phyloP scores from a whole-genome alignment of 2,329 filamentous ascomycete genomes.

The Dothidotthia symphoricarpi region DNA sequence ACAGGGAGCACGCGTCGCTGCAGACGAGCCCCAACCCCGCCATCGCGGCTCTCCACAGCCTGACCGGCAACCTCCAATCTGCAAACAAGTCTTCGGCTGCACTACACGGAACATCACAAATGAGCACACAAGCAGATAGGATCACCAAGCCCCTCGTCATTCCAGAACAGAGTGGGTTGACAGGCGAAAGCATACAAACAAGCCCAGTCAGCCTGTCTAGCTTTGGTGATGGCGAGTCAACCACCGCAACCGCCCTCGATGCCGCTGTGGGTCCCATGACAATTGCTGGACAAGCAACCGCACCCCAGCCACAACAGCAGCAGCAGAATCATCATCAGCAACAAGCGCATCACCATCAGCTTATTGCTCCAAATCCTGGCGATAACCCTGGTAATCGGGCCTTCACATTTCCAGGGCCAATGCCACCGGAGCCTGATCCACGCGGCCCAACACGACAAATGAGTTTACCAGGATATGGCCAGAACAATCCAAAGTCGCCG shows the following conservation, averaged over 20 bases:
- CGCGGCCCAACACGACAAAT: slow-evolving; percentile 57
- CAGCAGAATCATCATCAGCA: slow-evolving; percentile 34
- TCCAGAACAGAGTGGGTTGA: slow-evolving; percentile 42
- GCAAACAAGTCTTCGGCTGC: slow-evolving; percentile 42
- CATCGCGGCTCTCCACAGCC: slow-evolving; percentile 44
- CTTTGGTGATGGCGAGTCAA: slow-evolving; percentile 54
- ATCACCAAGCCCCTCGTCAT: slow-evolving; percentile 52
- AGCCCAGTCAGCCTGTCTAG: slow-evolving; percentile 56
- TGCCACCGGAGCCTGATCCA: slow-evolving; percentile 47
- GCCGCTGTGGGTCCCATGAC: slow-evolving; percentile 49
- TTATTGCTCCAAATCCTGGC: slow-evolving; percentile 37
- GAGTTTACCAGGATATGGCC: slow-evolving; percentile 58
- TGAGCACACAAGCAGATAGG: slow-evolving; percentile 51
- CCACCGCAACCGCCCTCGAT: slow-evolving; percentile 51
- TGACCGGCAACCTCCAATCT: slow-evolving; percentile 41
- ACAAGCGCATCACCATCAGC: slow-evolving; percentile 31
- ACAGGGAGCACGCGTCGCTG: slow-evolving; percentile 43
- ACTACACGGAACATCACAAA: slow-evolving; percentile 43
- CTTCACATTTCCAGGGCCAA: slow-evolving; percentile 64
- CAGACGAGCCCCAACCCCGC: slow-evolving; percentile 52
- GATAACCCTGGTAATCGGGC: slow-evolving; percentile 52
- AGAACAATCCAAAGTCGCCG: slow-evolving; percentile 64
- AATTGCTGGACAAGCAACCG: slow-evolving; percentile 38
- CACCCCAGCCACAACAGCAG: slow-evolving; percentile 35
- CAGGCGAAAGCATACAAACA: slow-evolving; percentile 49